A percentile compares a stretch with the other conserved stretches of the same genome.
These are phyloP conservation scores for Neofusicoccum cordaticola DNA, from an alignment of 2,329 filamentous ascomycete genomes.

Conservation along the genomic window DNA sequence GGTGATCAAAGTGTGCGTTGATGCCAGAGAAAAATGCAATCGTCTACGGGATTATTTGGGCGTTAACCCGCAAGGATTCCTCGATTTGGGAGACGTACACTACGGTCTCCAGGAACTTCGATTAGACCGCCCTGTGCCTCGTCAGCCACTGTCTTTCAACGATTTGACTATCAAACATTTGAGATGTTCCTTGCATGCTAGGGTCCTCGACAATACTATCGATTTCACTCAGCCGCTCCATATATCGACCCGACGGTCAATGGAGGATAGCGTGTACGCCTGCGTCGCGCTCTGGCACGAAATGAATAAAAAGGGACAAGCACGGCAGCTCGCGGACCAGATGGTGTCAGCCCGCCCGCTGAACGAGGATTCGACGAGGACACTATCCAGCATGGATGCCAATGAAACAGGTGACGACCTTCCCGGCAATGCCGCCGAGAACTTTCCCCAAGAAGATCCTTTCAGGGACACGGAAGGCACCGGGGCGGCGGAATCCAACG, in stretches of 20 bases:
- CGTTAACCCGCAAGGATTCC: slow-evolving; percentile 63
- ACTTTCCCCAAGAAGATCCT: no score
- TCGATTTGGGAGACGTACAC: slow-evolving; percentile 59
- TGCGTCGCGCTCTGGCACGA: not conserved
- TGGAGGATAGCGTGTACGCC: not conserved
- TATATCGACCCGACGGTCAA: not conserved
- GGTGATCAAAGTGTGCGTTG: slow-evolving; percentile 74
- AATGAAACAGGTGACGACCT: no score
- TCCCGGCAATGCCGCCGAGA: no score
- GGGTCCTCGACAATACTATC: not conserved
- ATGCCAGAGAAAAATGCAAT: slow-evolving; percentile 64
- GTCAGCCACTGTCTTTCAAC: not conserved
- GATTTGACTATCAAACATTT: not conserved
- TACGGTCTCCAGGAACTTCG: not conserved
- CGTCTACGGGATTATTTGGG: slow-evolving; percentile 67
- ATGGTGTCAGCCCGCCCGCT: no score
- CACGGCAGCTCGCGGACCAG: no score
- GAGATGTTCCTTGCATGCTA: not conserved
- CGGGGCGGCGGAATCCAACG: no score
- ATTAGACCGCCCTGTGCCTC: not conserved
- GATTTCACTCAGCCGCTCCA: not conserved
- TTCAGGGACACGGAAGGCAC: no score
- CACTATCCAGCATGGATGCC: no score
- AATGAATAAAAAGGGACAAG: not conserved
- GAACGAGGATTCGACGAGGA: no score